Conservation (phyloP, 2,329 filamentous ascomycete species). For the Clathrospora elynae region DNA sequence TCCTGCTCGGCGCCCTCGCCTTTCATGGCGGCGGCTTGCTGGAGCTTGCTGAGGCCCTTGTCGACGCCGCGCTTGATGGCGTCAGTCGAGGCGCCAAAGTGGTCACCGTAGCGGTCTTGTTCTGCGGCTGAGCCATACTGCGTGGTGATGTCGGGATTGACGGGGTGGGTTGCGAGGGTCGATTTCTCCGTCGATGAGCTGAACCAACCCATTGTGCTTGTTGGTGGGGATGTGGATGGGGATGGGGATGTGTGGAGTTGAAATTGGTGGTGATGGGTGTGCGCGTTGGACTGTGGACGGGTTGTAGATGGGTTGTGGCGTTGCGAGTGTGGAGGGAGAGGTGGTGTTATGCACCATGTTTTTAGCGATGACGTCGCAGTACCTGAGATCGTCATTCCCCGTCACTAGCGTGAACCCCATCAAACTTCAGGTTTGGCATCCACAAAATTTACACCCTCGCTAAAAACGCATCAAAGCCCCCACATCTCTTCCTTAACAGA, state of each 20-base stretch:
- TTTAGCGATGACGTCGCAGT: too few relatives aligned
- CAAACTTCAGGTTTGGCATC: too few relatives aligned
- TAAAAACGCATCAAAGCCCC: too few relatives aligned
- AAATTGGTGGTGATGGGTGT: conserved; percentile 1
- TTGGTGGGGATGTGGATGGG: neutral
- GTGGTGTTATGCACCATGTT: too few relatives aligned
- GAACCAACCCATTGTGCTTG: conserved; percentile 34
- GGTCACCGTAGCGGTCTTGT: conserved; percentile 40
- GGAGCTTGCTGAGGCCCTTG: conserved; percentile 26
- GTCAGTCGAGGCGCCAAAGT: conserved; percentile 32
- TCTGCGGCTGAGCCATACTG: conserved; percentile 39
- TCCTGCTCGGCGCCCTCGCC: conserved; percentile 34
- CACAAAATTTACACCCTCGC: too few relatives aligned
- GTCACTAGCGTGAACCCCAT: too few relatives aligned
- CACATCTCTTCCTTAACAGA: too few relatives aligned
- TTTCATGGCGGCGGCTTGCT: conserved; percentile 16
- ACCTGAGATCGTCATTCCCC: too few relatives aligned
- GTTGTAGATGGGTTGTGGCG: too few relatives aligned
- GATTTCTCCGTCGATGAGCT: conserved; percentile 32
- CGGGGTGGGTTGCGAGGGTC: conserved; percentile 19
- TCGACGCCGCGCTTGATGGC: conserved; percentile 28
- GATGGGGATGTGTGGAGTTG: neutral
- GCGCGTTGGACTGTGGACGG: too few relatives aligned
- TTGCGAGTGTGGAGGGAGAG: too few relatives aligned
- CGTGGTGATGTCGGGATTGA: conserved; percentile 32